Percentiles rank a stretch among this genome's conserved stretches.
Conservation (phyloP, 2,329 filamentous ascomycete species). For the Aspergillus arachidicola region DNA sequence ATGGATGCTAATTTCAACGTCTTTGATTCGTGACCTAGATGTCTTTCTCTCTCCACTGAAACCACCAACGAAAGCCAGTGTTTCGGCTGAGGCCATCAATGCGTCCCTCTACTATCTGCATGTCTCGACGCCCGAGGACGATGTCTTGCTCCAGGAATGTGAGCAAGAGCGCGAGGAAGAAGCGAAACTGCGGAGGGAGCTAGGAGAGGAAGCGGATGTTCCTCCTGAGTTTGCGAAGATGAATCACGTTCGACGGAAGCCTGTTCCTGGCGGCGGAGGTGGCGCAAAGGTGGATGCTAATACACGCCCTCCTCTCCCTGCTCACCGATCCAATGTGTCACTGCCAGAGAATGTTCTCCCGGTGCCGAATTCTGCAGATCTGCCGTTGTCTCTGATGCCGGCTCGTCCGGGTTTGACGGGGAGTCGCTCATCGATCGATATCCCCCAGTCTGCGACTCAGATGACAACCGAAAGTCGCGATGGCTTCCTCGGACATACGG, state of each 20-base stretch:
- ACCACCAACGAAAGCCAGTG: constrained; percentile 77
- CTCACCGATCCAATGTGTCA: constrained; percentile 21
- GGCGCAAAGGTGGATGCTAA: constrained; percentile 16
- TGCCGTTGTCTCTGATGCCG: constrained; percentile 19
- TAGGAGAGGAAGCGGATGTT: constrained; percentile 23
- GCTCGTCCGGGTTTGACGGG: constrained; percentile 15
- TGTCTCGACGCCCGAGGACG: constrained; percentile 66
- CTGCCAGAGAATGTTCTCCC: constrained; percentile 17
- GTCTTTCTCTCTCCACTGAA: constrained; percentile 90
- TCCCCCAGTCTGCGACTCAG: constrained; percentile 1
- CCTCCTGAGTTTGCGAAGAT: constrained; percentile 35
- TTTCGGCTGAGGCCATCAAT: constrained; percentile 83
- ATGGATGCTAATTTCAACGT: constrained; percentile 14
- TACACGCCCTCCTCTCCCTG: constrained; percentile 19
- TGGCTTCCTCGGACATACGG: constrained; percentile 5
- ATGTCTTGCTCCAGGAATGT: constrained; percentile 42
- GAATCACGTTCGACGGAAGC: constrained; percentile 45
- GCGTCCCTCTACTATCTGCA: constrained; percentile 92
- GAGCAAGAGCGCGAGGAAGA: constrained; percentile 40
- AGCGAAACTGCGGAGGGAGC: constrained; percentile 27
- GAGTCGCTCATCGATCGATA: not conserved
- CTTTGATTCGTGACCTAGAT: constrained; percentile 60
- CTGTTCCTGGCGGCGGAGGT: constrained; percentile 29
- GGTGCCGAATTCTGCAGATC: constrained; percentile 1
- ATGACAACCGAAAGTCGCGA: constrained; percentile 6